Percentiles rank a stretch among this genome's conserved stretches.
phyloP scores from a whole-genome alignment of 192 early-diverging fungal species.

The Coemansia sp. region DNA sequence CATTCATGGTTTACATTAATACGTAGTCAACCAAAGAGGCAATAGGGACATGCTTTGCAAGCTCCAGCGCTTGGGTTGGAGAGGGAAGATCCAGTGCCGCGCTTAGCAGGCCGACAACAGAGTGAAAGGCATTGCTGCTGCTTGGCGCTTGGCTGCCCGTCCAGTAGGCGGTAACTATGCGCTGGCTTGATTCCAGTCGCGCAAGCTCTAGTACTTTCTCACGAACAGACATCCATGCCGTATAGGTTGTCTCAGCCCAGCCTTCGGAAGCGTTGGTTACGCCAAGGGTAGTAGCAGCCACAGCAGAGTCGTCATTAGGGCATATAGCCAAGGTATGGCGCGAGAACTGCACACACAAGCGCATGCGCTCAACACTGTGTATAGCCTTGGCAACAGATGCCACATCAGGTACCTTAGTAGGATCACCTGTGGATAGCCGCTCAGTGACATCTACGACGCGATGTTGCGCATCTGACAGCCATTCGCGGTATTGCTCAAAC shows the following conservation, averaged over 20 bases:
- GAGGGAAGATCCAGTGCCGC: constrained; percentile 29
- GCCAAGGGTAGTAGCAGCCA: background rate
- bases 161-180: constrained; percentile 23
- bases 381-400: constrained; percentile 5
- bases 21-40: constrained; percentile 16
- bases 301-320: background rate
- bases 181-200: background rate
- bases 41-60: constrained; percentile 30
- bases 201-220: constrained; percentile 20
- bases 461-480: constrained; percentile 13
- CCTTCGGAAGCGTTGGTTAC: background rate
- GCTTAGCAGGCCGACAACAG: constrained; percentile 15
- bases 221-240: constrained; percentile 33
- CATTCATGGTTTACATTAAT: background rate
- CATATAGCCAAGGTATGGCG: background rate
- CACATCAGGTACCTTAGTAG: background rate
- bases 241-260: constrained; percentile 34
- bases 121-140: background rate
- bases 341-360: constrained; percentile 21
- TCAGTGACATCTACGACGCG: background rate
- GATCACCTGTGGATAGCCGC: background rate
- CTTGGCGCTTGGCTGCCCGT: constrained; percentile 7
- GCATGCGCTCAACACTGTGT: constrained; percentile 18
- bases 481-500: constrained; percentile 17
- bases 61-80: constrained; percentile 15